Evolutionary conservation across 768 basidiomycete species (phyloP).

Genomic region (Megacollybia marginata): DNA sequence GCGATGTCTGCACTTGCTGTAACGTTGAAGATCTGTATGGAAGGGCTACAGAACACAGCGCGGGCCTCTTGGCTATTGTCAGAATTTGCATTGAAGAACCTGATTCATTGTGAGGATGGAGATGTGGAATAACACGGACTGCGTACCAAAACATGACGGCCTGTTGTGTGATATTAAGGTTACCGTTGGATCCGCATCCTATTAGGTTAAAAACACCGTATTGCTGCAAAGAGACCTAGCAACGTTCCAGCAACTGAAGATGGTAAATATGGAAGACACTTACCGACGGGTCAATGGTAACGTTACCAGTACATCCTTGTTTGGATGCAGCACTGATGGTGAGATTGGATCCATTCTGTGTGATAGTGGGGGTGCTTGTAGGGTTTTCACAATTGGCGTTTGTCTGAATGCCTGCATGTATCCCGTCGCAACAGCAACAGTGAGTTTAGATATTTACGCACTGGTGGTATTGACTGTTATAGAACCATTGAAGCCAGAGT

Average conservation of each 20-base stretch:
- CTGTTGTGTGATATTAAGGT: conserved; percentile 28
- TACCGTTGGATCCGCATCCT: conserved; percentile 19
- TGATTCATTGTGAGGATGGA: conserved; percentile 2
- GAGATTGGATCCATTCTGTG: conserved; percentile 17
- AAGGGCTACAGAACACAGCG: conserved; percentile 53
- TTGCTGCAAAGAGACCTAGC: conserved; percentile 33
- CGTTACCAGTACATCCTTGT: conserved; percentile 34
- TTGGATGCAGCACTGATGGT: conserved; percentile 36
- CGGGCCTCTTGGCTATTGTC: conserved; percentile 30
- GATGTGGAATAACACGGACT: not conserved
- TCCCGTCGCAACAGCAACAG: no score
- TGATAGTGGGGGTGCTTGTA: conserved; percentile 16
- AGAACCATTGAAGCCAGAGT: conserved; percentile 42
- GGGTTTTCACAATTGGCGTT: conserved; percentile 40
- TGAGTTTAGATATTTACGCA: not conserved
- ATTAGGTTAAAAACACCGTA: conserved; percentile 38
- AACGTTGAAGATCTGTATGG: conserved; percentile 36
- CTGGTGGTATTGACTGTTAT: conserved; percentile 47
- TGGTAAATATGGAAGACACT: conserved; percentile 3
- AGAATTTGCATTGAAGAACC: conserved; percentile 32
- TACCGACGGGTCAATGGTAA: conserved; percentile 31
- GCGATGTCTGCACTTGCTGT: conserved; percentile 33
- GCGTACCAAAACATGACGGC: conserved; percentile 66
- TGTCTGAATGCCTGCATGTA: conserved; percentile 25
- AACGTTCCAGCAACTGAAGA: not conserved